A percentile compares a stretch with the other conserved stretches of the same genome.
These are phyloP conservation scores for Penicillium sp. DNA, from an alignment of 2,329 filamentous ascomycete genomes.

Conservation along the genomic window DNA sequence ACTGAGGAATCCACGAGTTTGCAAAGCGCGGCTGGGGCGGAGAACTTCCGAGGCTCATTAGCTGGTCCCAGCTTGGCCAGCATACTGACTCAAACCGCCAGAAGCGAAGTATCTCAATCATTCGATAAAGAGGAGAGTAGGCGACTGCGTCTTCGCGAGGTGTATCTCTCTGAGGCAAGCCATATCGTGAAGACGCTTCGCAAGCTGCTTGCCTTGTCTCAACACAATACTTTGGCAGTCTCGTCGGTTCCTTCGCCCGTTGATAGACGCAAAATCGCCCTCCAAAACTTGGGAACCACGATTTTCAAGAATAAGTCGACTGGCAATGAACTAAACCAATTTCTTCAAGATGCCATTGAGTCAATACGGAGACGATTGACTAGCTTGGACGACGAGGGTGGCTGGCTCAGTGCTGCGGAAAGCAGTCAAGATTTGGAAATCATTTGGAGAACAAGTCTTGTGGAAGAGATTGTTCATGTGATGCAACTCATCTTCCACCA, in stretches of 20 bases:
- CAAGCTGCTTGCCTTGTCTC: constrained; percentile 40
- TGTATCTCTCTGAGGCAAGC: constrained; percentile 71
- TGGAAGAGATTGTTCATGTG: constrained; percentile 72
- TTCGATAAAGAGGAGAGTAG: constrained; percentile 66
- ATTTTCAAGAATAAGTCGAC: constrained; percentile 34
- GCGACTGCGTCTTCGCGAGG: constrained; percentile 66
- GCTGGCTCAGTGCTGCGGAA: constrained; percentile 51
- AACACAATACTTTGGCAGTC: constrained; percentile 26
- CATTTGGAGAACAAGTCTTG: constrained; percentile 62
- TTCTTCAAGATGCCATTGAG: constrained; percentile 36
- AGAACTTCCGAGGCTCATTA: constrained; percentile 61
- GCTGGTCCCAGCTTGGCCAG: constrained; percentile 41
- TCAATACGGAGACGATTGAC: constrained; percentile 36
- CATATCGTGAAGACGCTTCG: constrained; percentile 67
- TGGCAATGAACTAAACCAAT: constrained; percentile 26
- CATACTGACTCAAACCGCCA: constrained; percentile 33
- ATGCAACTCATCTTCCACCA: constrained; percentile 73
- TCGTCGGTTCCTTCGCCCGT: constrained; percentile 10
- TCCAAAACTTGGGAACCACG: constrained; percentile 30
- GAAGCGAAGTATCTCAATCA: constrained; percentile 34
- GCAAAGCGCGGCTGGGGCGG: constrained; percentile 69
- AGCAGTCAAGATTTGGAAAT: constrained; percentile 60
- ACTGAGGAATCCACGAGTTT: constrained; percentile 76
- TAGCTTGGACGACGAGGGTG: constrained; percentile 35
- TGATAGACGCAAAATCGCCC: constrained; percentile 16